phyloP scores from a whole-genome alignment of 768 basidiomycete species.

The Pleurotus eryngii region DNA sequence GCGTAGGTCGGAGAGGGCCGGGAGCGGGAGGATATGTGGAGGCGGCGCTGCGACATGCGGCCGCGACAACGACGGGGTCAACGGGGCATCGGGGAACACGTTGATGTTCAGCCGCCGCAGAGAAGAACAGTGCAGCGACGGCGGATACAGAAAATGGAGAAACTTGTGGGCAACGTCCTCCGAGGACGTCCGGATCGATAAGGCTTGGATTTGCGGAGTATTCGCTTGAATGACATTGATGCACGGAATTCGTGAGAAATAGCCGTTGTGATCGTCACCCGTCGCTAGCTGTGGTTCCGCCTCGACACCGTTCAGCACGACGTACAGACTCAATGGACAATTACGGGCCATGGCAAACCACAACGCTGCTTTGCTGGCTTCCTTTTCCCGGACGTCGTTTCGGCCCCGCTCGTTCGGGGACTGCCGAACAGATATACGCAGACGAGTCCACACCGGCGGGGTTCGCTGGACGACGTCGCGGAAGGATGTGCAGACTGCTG shows the following conservation, averaged over 20 bases:
- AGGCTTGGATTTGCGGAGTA: background rate
- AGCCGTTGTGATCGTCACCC: background rate
- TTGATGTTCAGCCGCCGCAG: slow-evolving; percentile 9
- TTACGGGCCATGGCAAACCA: slow-evolving; percentile 28
- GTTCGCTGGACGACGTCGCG: slow-evolving; percentile 23
- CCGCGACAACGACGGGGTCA: background rate
- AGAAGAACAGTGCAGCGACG: background rate
- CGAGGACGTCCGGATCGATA: slow-evolving; percentile 5
- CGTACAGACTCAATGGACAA: slow-evolving; percentile 19
- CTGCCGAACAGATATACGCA: slow-evolving; percentile 17
- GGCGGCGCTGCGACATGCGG: background rate
- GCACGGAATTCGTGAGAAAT: slow-evolving; percentile 5
- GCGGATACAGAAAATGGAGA: slow-evolving; percentile 4
- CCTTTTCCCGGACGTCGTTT: slow-evolving; percentile 10
- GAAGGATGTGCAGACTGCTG: slow-evolving; percentile 26
- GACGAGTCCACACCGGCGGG: slow-evolving; percentile 27
- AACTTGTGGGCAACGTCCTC: background rate
- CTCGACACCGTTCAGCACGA: slow-evolving; percentile 12
- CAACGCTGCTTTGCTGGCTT: slow-evolving; percentile 21
- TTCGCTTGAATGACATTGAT: background rate
- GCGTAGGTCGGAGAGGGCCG: slow-evolving; percentile 8
- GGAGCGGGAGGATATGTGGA: slow-evolving; percentile 7
- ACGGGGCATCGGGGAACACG: slow-evolving; percentile 1
- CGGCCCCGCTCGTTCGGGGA: no score
- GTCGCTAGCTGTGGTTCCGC: background rate